phyloP scores from a whole-genome alignment of 2,329 filamentous ascomycete genomes.

The Phyllosticta citrichinensis region DNA sequence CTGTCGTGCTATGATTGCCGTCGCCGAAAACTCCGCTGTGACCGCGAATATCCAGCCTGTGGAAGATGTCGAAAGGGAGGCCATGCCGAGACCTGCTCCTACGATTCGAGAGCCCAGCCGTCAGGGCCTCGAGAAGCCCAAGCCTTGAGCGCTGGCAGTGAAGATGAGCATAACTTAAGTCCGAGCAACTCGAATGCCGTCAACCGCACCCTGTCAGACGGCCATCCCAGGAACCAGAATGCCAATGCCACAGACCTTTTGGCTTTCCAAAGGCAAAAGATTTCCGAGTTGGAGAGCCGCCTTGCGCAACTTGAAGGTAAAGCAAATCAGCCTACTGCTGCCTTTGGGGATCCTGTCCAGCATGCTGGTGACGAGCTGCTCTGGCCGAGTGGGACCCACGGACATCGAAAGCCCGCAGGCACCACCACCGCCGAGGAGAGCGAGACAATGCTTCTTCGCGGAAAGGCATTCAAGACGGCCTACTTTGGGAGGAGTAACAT shows the following conservation, averaged over 20 bases:
- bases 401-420: not conserved
- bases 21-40: conserved; percentile 38
- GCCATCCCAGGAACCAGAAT: not conserved
- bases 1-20: conserved; percentile 38
- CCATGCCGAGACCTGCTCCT: conserved; percentile 32
- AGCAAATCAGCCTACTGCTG: conserved; percentile 15
- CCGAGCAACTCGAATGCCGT: conserved; percentile 9
- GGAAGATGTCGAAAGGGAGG: conserved; percentile 35
- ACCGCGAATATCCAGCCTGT: conserved; percentile 35
- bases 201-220: not conserved
- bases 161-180: conserved; percentile 11
- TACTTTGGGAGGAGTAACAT: conserved; percentile 35
- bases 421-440: conserved; percentile 4
- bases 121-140: conserved; percentile 1
- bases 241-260: conserved; percentile 14
- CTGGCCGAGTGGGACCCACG: conserved; percentile 12
- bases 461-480: conserved; percentile 35
- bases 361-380: conserved; percentile 9
- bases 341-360: conserved; percentile 9
- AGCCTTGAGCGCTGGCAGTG: conserved; percentile 4
- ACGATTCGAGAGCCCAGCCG: conserved; percentile 25
- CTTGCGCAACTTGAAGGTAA: conserved; percentile 21
- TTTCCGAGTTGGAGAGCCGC: conserved; percentile 22
- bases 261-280: conserved; percentile 15
- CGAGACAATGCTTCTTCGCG: conserved; percentile 34